Evolutionary conservation across 2,329 filamentous ascomycete species (phyloP), one percentile per base, ranked within the genome.

Genomic region (Colletotrichum somersetense): DNA sequence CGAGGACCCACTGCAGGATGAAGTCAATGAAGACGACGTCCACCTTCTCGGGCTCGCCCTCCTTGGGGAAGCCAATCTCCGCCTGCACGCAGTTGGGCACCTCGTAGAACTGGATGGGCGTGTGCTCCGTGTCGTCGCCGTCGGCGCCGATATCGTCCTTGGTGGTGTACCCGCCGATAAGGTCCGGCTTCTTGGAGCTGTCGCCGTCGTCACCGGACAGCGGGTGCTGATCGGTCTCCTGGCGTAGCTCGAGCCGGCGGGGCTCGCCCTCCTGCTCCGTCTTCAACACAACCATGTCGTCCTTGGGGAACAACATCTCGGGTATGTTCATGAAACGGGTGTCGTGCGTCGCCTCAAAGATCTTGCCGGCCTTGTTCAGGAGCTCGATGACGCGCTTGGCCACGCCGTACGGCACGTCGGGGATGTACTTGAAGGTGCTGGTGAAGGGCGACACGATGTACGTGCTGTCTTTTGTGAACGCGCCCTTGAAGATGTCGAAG

Each of bases 1-100:
- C 83, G 23, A 97, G 81, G 50, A 98, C 84, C 88, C 93, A 97
- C 12, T 91, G 91, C 81, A 96, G 89, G 46, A 98, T 91, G 80
- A 98, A 99, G 79, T 97, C 95, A 70, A 97, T 89, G 79, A 97
- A 99, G 18, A 98, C 91, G 10, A 99, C 80, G 80, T 98, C 96
- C 0, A 99, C 94, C 0, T 82, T 91, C 64, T 92, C 89, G 0
- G 94, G 93, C 20, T 89, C 84, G 7, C 79, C 85, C 12, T 81
- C 76, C 0, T 78, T 73, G 1, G 91, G 87, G 76, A 97, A 93
- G 1, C 81, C 85, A 75, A 92, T 87, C 70, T 89, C 83, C 1
- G 92, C 85, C 79, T 96, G 92, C 69, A 99, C 89, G 79, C 91
- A 94, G 80, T 98, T 98, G 8, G 96, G 96, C 6, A 96, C 89